Base-by-base conservation (phyloP, 345 rosid species). In the Euclidium syriacum region DNA sequence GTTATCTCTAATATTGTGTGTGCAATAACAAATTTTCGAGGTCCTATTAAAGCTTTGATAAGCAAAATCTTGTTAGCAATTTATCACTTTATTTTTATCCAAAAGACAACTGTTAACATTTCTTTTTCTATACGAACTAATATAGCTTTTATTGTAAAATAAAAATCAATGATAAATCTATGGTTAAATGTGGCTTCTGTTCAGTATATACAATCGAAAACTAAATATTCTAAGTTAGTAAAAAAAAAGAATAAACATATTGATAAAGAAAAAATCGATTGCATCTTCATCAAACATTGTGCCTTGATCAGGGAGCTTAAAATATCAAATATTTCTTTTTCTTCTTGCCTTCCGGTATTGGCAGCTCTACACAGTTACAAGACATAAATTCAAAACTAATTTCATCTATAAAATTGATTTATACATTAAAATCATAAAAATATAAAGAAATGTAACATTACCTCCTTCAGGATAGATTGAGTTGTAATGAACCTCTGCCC, bases 401-500 rank as follows among this genome's bases (percentile, higher is more conserved):
- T n/a, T n/a, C n/a, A n/a, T n/a, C n/a, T n/a, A n/a, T n/a, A n/a
- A n/a, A n/a, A n/a, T n/a, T n/a, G n/a, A n/a, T n/a, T n/a, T n/a
- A n/a, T n/a, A n/a, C n/a, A n/a, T n/a, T n/a, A n/a, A n/a, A n/a
- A n/a, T n/a, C n/a, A n/a, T n/a, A n/a, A n/a, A n/a, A n/a, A n/a
- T n/a, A n/a, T n/a, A n/a, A n/a, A n/a, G 19, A 52, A 41, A 38
- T 6, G 6, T 14, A 15, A 58, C 19, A 62, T n/a, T 75, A 85
- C 99, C 99, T 87, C 80, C 97, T 78, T 75, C 86, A 2, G 96
- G 91, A 73, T 90, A 87, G 5, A 94, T 84, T 8, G 99, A 90
- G 65, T 94, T 94, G 80, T 94, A 90, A 74, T 94, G 97, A 73
- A 94, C 99, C 71, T 87, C 97, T 3, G 95, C 97, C 99, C 97